Percentiles rank a stretch among this genome's conserved stretches.
Conservation (phyloP, 805 yeast species). For the Metschnikowia corniflorae region DNA sequence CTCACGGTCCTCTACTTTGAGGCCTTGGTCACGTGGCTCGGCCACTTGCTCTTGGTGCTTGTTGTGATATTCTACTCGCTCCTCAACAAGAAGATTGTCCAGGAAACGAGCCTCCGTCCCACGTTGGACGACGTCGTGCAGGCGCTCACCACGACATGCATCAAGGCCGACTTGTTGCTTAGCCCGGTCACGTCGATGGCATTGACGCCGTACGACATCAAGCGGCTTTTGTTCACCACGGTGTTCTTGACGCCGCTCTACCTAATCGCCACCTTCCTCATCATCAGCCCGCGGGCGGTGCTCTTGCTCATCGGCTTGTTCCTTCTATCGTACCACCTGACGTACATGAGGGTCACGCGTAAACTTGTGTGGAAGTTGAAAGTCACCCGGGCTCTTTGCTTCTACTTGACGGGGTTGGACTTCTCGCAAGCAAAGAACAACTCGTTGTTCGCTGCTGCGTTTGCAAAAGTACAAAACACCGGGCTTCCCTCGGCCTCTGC, state of each 20-base stretch:
- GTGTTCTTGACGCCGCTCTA: slow-evolving; percentile 84
- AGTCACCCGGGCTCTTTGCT: slow-evolving; percentile 63
- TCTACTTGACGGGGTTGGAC: slow-evolving; percentile 85
- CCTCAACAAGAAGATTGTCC: slow-evolving; percentile 53
- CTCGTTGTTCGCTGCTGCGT: slow-evolving; percentile 52
- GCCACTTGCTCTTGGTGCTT: slow-evolving; percentile 70
- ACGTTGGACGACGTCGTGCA: slow-evolving; percentile 85
- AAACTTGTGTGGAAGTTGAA: slow-evolving; percentile 81
- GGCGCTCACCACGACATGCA: slow-evolving; percentile 67
- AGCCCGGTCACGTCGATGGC: slow-evolving; percentile 74
- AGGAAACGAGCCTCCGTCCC: slow-evolving; percentile 62
- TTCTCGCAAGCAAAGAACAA: slow-evolving; percentile 46
- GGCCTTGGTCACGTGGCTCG: slow-evolving; percentile 70
- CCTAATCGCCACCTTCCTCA: slow-evolving; percentile 60
- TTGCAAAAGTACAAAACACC: slow-evolving; percentile 46
- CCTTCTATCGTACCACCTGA: slow-evolving; percentile 78
- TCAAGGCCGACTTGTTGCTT: slow-evolving; percentile 71
- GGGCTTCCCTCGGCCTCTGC: slow-evolving; percentile 10
- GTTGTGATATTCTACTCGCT: slow-evolving; percentile 57
- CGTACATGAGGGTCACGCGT: slow-evolving; percentile 80
- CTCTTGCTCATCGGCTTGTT: slow-evolving; percentile 57
- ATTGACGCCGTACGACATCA: slow-evolving; percentile 74
- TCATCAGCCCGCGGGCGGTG: slow-evolving; percentile 68
- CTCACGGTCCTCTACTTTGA: slow-evolving; percentile 75
- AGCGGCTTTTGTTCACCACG: slow-evolving; percentile 77